Base-by-base conservation (phyloP, 495 filamentous ascomycete genomes). In the Aspergillus coremiiformis region DNA sequence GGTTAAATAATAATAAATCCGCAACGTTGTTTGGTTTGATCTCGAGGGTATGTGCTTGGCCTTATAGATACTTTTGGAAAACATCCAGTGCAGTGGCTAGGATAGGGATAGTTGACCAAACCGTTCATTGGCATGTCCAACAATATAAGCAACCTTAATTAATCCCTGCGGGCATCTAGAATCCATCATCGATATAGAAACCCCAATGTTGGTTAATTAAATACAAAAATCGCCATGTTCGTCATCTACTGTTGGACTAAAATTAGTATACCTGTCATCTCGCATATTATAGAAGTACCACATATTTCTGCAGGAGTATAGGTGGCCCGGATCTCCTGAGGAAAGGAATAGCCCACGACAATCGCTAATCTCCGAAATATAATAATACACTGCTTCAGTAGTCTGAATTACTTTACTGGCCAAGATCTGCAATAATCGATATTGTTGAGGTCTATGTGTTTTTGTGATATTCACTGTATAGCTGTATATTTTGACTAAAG, bases 1-100 rank as follows among this genome's bases (percentile, higher is more conserved):
- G 88, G 90, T 44, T 90, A 76, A 55, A 21, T 4, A 35, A 14
- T n/a, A 35, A n/a, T 14, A n/a, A 14, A 35, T 35, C 5, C 5
- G 14, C 32, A 35, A 35, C 32, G 4, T 10, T 5, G 5, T 5
- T 5, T 35, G 14, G 32, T 10, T 35, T 14, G 14, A 35, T n/a
- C 32, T 35, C 32, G 2, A n/a, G 2, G 12, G 5, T 35, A 35
- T n/a, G 11, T 35, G 32, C 14, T n/a, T 35, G 12, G 32, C 32
- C 32, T 2, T 14, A 10, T 35, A 15, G 1, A 35, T 35, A 35
- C n/a, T 35, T 5, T 35, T 14, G 12, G 12, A 5, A 14, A 12
- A 35, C 32, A 35, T 35, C 32, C n/a, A 35, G 32, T 35, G 32
- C 2, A 1, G 32, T 35, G 32, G 12, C 32, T 15, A 14, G 11